Conservation (phyloP, 495 filamentous ascomycete species). For the Trichocladium uniseriatum region DNA sequence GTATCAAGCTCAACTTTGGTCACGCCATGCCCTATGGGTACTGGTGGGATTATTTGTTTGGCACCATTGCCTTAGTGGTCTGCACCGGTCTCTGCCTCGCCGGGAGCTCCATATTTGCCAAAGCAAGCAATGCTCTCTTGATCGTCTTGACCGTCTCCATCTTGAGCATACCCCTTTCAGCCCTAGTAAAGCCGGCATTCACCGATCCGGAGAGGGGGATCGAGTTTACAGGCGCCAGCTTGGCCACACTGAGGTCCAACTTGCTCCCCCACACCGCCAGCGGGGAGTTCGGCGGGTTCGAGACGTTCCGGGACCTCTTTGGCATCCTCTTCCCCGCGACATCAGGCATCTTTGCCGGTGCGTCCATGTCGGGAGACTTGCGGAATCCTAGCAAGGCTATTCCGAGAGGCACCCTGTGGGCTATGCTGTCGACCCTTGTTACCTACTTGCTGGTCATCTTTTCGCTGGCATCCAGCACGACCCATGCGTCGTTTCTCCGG, state of each 20-base stretch:
- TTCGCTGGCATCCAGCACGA: constrained; percentile 70
- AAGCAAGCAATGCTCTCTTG: constrained; percentile 71
- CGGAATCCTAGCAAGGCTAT: constrained; percentile 78
- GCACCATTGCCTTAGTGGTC: constrained; percentile 58
- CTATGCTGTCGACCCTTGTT: constrained; percentile 65
- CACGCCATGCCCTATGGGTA: constrained; percentile 56
- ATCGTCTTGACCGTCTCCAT: constrained; percentile 64
- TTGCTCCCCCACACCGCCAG: constrained; percentile 48
- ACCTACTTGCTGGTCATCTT: constrained; percentile 69
- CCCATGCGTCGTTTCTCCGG: constrained; percentile 60
- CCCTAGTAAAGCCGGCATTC: constrained; percentile 59
- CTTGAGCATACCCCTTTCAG: constrained; percentile 73
- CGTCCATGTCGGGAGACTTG: constrained; percentile 83
- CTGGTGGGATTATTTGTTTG: constrained; percentile 75
- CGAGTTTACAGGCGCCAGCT: constrained; percentile 65
- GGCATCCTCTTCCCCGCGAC: constrained; percentile 83
- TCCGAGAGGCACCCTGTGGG: constrained; percentile 70
- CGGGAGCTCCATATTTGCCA: constrained; percentile 70
- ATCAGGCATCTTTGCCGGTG: constrained; percentile 59
- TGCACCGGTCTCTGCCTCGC: constrained; percentile 73
- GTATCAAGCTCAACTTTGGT: constrained; percentile 70
- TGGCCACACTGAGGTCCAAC: constrained; percentile 60
- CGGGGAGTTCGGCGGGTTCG: constrained; percentile 44
- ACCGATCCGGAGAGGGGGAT: constrained; percentile 50
- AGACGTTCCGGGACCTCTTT: constrained; percentile 76